Evolutionary conservation across 2,329 filamentous ascomycete genomes (phyloP), one percentile per base, ranked within the genome.

Genomic region (Pseudogymnoascus verrucosus): DNA sequence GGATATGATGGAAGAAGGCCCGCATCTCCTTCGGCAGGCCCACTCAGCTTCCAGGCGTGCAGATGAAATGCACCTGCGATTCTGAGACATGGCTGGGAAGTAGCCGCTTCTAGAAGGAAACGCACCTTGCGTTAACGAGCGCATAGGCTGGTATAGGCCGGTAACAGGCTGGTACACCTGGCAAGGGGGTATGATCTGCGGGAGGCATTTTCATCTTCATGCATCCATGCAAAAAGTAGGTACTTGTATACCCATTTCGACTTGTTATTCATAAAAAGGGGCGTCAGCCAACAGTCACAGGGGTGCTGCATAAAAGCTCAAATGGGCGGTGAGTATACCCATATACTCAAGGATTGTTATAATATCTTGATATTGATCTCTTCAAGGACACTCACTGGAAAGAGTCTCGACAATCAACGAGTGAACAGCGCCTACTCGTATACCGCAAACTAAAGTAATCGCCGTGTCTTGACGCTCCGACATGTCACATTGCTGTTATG

Each of bases 1-100:
- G 51, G 51, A 57, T 57, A 57, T 57, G 51, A 19, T 57, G 51
- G 51, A 57, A 57, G 51, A 16, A 57, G 51, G 51, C 51, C 47
- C 51, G 51, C 51, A 57, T 57, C 51, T 57, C 51, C 51, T 57
- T 57, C 51, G 51, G 47, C 7, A 57, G 47, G 47, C 47, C 47
- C 47, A 57, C 47, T 19, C n/a, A n/a, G n/a, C 3, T 31, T 23
- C 26, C n/a, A 57, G 47, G 26, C 26, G 47, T 31, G n/a, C 10
- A 57, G 47, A 12, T 19, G 47, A 54, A 54, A 54, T 16, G 8
- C n/a, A 57, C 47, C 47, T 19, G 6, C 8, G n/a, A 34, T 19
- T 14, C 51, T 57, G 51, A 57, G 51, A 57, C 51, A 21, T 57
- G n/a, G 26, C n/a, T 57, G 21, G 28, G 51, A 19, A 57, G 28